Evolutionary conservation across 306 rosid genomes (phyloP).

Genomic region (Sicyos baderoa): DNA sequence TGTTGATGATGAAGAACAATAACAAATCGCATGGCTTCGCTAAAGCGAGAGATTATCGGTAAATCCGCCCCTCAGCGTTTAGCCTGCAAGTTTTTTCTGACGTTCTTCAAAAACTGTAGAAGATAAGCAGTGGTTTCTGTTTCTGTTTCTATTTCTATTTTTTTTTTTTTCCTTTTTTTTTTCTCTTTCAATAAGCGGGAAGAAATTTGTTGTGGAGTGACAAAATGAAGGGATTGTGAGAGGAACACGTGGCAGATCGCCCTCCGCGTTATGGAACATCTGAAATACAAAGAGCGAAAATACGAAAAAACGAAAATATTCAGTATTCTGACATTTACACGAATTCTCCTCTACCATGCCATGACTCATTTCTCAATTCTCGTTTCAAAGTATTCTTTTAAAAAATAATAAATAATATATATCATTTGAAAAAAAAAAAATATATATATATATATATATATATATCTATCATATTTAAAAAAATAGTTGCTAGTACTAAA

Average conservation of each 20-base stretch:
- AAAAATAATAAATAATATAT: too few relatives aligned
- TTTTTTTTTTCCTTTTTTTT: background rate
- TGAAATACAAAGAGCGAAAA: background rate
- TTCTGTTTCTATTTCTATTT: background rate
- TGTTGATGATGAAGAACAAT: background rate
- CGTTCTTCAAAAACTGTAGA: slow-evolving; percentile 19
- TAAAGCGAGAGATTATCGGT: slow-evolving; percentile 19
- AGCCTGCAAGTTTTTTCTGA: slow-evolving; percentile 13
- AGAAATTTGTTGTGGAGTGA: slow-evolving; percentile 35
- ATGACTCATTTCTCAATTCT: background rate
- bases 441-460: too few relatives aligned
- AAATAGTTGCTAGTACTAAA: too few relatives aligned
- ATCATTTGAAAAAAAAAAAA: too few relatives aligned
- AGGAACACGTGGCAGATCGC: slow-evolving; percentile 52
- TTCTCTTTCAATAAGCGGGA: slow-evolving; percentile 30
- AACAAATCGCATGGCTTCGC: background rate
- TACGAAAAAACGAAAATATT: too few relatives aligned
- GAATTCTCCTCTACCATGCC: background rate
- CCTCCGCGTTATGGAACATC: slow-evolving; percentile 17
- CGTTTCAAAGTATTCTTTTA: too few relatives aligned
- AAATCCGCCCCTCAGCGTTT: slow-evolving; percentile 17
- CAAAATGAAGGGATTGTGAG: slow-evolving; percentile 31
- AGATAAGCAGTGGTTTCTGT: slow-evolving; percentile 43
- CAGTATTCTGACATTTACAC: too few relatives aligned
- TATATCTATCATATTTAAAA: too few relatives aligned